Base-by-base conservation (phyloP, 441 rosid species). In the Populus tomentosa region DNA sequence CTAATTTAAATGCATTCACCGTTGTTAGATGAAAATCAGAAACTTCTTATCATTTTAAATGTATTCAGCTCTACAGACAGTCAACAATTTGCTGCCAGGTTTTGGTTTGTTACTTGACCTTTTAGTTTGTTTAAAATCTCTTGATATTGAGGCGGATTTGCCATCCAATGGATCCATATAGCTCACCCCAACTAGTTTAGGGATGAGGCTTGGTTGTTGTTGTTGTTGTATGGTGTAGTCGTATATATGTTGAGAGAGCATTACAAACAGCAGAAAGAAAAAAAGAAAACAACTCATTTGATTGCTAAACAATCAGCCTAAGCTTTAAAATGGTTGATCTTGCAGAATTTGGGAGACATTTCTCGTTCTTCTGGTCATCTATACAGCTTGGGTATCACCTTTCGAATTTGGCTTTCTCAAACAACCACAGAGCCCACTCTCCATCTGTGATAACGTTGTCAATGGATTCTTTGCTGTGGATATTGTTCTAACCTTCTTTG, bases 301-400 rank as follows among this genome's bases (percentile, higher is more conserved):
- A 2, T 42, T 71, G 56, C 72, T 71, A 53, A 72, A 59, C 24
- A 69, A 61, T 76, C 23, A 32, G 74, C 33, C 20, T 18, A 32
- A 2, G 46, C n/a, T 3, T 11, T 53, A 23, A 38, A 73, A 18
- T 5, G 5, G 13, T 3, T 69, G 5, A 59, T 8, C 63, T 46
- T 79, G 85, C 95, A 94, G 97, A 87, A 50, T 84, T 35, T 94
- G 98, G 98, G 91, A 94, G 84, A 88, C 90, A 3, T 85, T 78
- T 82, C 90, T 94, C 10, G 91, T 90, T 64, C 33, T 89, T 79
- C 88, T 94, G 72, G 97, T 91, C 62, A 73, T 86, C n/a, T 94
- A 94, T 73, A 92, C 97, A 6, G 93, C 96, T 71, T 94, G 98
- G 98, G 94, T 80, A 26, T 90, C 96, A 0, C 98, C 98, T 3